Percentiles rank a stretch among this genome's conserved stretches.
Conservation (phyloP, 495 filamentous ascomycete species). For the Penicillium bovifimosum region DNA sequence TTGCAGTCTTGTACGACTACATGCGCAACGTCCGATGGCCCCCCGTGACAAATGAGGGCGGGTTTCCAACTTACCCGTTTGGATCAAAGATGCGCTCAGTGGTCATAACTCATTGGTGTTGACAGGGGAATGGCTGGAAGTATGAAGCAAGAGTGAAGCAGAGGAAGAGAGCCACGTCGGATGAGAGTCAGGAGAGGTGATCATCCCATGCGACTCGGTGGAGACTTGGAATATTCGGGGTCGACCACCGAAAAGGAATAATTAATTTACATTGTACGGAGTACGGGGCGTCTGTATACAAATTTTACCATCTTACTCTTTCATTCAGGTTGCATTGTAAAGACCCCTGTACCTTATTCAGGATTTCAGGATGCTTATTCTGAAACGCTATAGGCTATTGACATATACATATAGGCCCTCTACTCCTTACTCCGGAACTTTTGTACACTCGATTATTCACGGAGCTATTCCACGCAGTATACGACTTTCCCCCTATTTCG, state of each 20-base stretch:
- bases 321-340: neutral
- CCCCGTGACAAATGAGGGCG: neutral
- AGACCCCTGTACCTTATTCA: neutral
- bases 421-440: no score
- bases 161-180: neutral
- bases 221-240: slow-evolving; percentile 14
- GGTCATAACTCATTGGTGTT: slow-evolving; percentile 2
- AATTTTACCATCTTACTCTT: neutral
- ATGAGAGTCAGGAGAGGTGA: slow-evolving; percentile 13
- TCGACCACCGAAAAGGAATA: slow-evolving; percentile 12
- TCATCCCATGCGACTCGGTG: slow-evolving; percentile 3
- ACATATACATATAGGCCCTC: neutral
- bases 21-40: slow-evolving; percentile 6
- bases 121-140: neutral
- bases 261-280: slow-evolving; percentile 10
- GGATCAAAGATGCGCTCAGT: slow-evolving; percentile 6
- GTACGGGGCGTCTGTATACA: slow-evolving; percentile 11
- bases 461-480: neutral
- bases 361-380: neutral
- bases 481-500: neutral
- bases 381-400: neutral
- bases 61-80: slow-evolving; percentile 19
- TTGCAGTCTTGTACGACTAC: slow-evolving; percentile 1
- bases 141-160: slow-evolving; percentile 4
- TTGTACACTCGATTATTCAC: neutral